Evolutionary conservation across 2,329 filamentous ascomycete species (phyloP), one percentile per base, ranked within the genome.

Genomic region (Colletotrichum destructivum): DNA sequence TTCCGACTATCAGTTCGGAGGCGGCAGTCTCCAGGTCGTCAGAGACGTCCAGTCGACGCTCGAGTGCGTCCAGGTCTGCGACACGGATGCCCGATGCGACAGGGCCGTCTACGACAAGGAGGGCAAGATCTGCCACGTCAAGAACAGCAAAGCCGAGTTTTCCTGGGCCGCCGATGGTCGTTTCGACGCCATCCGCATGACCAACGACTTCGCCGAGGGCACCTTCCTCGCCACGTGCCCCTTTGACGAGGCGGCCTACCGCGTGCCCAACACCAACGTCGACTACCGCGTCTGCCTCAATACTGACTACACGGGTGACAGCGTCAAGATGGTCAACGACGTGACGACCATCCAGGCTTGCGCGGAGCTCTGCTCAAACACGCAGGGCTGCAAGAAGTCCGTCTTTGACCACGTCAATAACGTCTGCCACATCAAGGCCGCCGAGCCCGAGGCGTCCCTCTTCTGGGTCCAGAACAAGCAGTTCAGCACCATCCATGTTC

Each of bases 401-500:
- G 76, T 77, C 1, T 76, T 74, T 8, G 75, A 77, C 54, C 18
- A 72, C 62, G 56, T 63, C 63, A 56, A 74, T 4, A 77, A 77
- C 54, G 63, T 74, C 35, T 76, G 75, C 44, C 66, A 74, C 64
- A 68, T 75, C 68, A 75, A 75, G 73, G 69, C 44, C 8, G 52
- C 69, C 46, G 69, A 71, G 69, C 69, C 69, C 21, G 57, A 69
- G 15, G 31, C 62, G 8, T 67, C 70, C n/a, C 52, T 71, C 5
- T 61, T 74, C 40, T 75, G 74, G 74, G 73, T 74, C 11, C 67
- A 66, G 57, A 57, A 75, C 67, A 73, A 66, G 51, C 68, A 66
- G 54, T 75, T 74, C 68, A 66, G 64, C 51, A 73, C 76, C 26
- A 74, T 74, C 56, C 78, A 79, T 3, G 75, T 76, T 18, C 78